These are phyloP conservation scores for Chaetomium fimeti DNA, from an alignment of 495 filamentous ascomycete genomes.

Conservation along the genomic window DNA sequence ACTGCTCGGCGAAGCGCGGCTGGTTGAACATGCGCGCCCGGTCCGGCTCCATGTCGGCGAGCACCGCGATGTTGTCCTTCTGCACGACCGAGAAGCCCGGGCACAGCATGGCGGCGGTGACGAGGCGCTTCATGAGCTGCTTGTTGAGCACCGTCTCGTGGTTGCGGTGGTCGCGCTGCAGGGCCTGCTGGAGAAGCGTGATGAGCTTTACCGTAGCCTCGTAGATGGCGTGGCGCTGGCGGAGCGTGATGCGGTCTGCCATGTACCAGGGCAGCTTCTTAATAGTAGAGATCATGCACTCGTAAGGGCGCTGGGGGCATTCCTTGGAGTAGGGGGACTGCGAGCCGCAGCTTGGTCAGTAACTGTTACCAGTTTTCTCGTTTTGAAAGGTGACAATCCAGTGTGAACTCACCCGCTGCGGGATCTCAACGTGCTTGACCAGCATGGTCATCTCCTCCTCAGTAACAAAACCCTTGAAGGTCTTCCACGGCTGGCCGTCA, in stretches of 20 bases:
- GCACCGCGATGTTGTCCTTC: slow-evolving; percentile 51
- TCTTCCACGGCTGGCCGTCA: slow-evolving; percentile 55
- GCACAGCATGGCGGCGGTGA: slow-evolving; percentile 58
- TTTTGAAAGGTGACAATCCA: not conserved
- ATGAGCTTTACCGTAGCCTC: slow-evolving; percentile 52
- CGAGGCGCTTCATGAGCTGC: slow-evolving; percentile 57
- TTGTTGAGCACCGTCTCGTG: slow-evolving; percentile 48
- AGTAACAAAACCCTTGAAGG: slow-evolving; percentile 68
- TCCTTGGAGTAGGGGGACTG: slow-evolving; percentile 64
- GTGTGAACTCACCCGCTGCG: slow-evolving; percentile 58
- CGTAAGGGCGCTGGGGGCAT: slow-evolving; percentile 70
- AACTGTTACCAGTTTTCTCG: not conserved
- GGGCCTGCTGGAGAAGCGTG: slow-evolving; percentile 18
- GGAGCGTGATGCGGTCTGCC: slow-evolving; percentile 60
- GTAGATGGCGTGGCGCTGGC: slow-evolving; percentile 60
- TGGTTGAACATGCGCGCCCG: slow-evolving; percentile 34
- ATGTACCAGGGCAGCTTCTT: slow-evolving; percentile 75
- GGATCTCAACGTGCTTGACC: slow-evolving; percentile 64
- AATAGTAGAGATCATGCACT: slow-evolving; percentile 71
- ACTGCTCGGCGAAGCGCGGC: slow-evolving; percentile 40
- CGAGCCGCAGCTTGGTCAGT: not conserved
- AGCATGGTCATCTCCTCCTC: slow-evolving; percentile 68
- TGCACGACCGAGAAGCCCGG: slow-evolving; percentile 63
- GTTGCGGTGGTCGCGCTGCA: slow-evolving; percentile 36
- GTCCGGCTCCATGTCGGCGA: slow-evolving; percentile 25